These are phyloP conservation scores for Aspergillus sclerotioniger DNA, from an alignment of 495 filamentous ascomycete species.

Conservation along the genomic window DNA sequence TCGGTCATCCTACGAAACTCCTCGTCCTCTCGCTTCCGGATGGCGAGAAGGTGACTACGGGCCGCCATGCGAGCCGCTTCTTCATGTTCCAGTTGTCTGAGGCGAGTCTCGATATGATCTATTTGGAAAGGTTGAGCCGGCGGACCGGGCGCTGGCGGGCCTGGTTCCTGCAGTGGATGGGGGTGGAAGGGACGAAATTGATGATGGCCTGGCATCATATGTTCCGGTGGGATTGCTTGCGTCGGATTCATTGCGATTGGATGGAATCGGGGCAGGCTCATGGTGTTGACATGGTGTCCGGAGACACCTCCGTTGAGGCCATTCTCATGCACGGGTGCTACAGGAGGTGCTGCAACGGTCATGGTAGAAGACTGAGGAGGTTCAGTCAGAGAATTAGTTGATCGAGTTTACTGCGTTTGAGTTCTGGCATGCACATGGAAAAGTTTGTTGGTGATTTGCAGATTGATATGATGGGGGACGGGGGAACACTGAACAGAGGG, in stretches of 20 bases:
- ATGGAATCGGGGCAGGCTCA: conserved; percentile 43
- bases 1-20: conserved; percentile 49
- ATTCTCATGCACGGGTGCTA: conserved; percentile 39
- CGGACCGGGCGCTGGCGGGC: conserved; percentile 29
- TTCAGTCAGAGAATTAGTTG: conserved; percentile 13
- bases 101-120: conserved; percentile 45
- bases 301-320: conserved; percentile 32
- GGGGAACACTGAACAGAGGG: background rate
- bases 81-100: conserved; percentile 49
- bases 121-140: conserved; percentile 30
- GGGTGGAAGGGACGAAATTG: conserved; percentile 39
- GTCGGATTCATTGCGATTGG: conserved; percentile 50
- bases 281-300: conserved; percentile 31
- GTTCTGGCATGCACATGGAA: conserved; percentile 11
- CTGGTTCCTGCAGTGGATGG: conserved; percentile 37
- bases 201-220: conserved; percentile 39
- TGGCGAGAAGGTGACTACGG: conserved; percentile 41
- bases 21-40: conserved; percentile 50
- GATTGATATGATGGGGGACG: background rate
- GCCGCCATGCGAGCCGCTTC: conserved; percentile 45
- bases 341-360: conserved; percentile 42
- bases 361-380: conserved; percentile 25
- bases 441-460: background rate
- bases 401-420: conserved; percentile 6
- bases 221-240: conserved; percentile 35